These are phyloP conservation scores for Fennellomyces sp. DNA, from an alignment of 371 early-diverging fungal genomes.

Conservation along the genomic window DNA sequence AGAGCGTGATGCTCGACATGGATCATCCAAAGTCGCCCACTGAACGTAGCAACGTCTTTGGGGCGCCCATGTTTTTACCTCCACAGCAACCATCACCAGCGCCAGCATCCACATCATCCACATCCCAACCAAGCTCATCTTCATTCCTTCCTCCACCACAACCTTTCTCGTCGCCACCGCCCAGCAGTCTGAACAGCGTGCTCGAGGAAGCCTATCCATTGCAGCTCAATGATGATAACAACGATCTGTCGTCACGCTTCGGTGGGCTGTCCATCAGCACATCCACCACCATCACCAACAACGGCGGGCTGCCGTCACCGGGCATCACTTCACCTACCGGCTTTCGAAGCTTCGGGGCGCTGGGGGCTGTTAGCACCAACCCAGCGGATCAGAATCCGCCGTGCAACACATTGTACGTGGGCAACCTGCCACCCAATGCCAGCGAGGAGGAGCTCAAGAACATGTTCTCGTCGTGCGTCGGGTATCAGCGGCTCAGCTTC, in stretches of 20 bases:
- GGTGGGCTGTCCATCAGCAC: constrained; percentile 9
- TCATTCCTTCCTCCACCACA: too few relatives aligned
- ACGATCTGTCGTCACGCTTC: constrained; percentile 1
- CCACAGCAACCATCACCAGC: constrained; percentile 10
- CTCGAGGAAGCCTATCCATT: constrained; percentile 11
- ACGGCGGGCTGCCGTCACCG: constrained; percentile 17
- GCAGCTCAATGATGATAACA: neutral
- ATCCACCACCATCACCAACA: neutral
- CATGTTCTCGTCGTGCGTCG: constrained; percentile 74
- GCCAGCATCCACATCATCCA: constrained; percentile 3
- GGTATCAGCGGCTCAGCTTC: constrained; percentile 88
- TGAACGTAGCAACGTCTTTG: neutral
- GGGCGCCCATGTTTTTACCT: neutral
- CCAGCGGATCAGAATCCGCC: constrained; percentile 90
- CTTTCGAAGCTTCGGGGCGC: constrained; percentile 16
- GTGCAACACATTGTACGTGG: constrained; percentile 95
- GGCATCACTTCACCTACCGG: constrained; percentile 21
- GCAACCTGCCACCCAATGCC: constrained; percentile 84
- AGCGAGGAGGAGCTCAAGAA: constrained; percentile 84
- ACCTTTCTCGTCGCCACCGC: neutral
- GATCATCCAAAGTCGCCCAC: constrained; percentile 3
- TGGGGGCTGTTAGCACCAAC: constrained; percentile 33
- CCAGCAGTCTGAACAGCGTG: constrained; percentile 9
- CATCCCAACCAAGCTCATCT: constrained; percentile 3
- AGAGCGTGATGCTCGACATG: neutral